A percentile compares a stretch with the other conserved stretches of the same genome.
phyloP scores from a whole-genome alignment of 768 basidiomycete species.

The Floccularia luteovirens region DNA sequence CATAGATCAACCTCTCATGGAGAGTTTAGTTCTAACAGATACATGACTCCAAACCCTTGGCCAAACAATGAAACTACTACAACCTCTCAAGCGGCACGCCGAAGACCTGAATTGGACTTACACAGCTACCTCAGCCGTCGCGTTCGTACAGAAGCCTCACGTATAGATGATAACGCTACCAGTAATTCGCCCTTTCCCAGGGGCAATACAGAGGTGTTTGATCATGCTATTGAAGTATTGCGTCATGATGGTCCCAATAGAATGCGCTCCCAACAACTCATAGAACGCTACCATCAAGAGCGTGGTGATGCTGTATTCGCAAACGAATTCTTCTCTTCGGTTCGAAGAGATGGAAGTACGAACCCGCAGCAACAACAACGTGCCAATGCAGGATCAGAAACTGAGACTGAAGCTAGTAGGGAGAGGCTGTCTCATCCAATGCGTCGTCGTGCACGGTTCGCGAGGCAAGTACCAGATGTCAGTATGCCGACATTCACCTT shows the following conservation, averaged over 20 bases:
- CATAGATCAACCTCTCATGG: too few relatives aligned
- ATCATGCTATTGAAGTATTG: slow-evolving; percentile 21
- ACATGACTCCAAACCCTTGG: too few relatives aligned
- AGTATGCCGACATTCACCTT: background rate
- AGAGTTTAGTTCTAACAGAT: too few relatives aligned
- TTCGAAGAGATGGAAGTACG: background rate
- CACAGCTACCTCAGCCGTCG: slow-evolving; percentile 14
- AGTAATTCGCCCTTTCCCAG: background rate
- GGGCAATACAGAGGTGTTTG: slow-evolving; percentile 15
- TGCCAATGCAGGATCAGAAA: background rate
- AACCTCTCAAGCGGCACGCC: too few relatives aligned
- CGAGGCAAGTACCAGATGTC: background rate
- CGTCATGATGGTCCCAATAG: slow-evolving; percentile 18
- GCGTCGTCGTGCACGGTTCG: background rate
- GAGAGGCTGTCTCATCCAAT: background rate
- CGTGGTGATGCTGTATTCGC: background rate
- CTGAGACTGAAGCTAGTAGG: background rate
- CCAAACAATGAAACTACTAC: too few relatives aligned
- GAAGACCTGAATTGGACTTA: too few relatives aligned
- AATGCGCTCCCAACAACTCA: slow-evolving; percentile 19
- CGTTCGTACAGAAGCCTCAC: slow-evolving; percentile 18
- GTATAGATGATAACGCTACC: slow-evolving; percentile 10
- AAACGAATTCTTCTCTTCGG: too few relatives aligned
- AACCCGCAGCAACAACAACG: background rate
- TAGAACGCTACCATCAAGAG: slow-evolving; percentile 5